Evolutionary conservation across 176 grass and related monocot species (phyloP).

Genomic region (Themeda triandra): DNA sequence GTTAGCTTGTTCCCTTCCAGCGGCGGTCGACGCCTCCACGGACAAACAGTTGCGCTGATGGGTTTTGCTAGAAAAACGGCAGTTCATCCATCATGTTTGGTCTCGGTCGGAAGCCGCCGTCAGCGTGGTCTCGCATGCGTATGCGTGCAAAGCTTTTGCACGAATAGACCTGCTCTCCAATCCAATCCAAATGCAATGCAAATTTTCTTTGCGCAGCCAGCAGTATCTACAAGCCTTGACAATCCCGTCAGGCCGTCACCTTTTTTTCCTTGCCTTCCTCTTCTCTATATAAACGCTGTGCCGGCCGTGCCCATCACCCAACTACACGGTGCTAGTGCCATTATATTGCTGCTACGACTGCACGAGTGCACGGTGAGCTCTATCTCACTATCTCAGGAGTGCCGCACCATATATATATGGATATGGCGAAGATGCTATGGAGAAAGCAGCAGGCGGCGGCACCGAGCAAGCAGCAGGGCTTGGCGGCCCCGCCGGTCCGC

Average conservation of each 20-base stretch:
- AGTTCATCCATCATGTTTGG: too few species aligned
- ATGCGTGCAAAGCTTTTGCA: not conserved
- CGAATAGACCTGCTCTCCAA: not conserved
- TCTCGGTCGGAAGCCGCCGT: not conserved
- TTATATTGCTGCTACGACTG: too few species aligned
- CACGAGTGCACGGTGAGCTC: too few species aligned
- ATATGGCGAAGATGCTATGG: conserved; percentile 18
- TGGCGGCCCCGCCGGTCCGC: not conserved
- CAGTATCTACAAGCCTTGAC: not conserved
- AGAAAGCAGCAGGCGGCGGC: not conserved
- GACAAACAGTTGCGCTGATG: not conserved
- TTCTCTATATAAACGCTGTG: not conserved
- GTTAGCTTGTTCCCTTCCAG: too few species aligned
- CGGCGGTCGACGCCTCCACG: too few species aligned
- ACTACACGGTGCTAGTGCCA: not conserved
- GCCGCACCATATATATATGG: too few species aligned
- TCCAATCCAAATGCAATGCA: too few species aligned
- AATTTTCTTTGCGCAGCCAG: not conserved
- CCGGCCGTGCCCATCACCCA: not conserved
- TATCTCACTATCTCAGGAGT: too few species aligned
- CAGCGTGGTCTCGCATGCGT: not conserved
- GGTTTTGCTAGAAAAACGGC: too few species aligned
- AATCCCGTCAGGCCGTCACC: not conserved
- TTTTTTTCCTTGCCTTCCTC: too few species aligned
- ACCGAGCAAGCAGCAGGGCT: not conserved